Evolutionary conservation across 2,329 filamentous ascomycete genomes (phyloP), one percentile per base, ranked within the genome.

Genomic region (Phialocephala sp.): DNA sequence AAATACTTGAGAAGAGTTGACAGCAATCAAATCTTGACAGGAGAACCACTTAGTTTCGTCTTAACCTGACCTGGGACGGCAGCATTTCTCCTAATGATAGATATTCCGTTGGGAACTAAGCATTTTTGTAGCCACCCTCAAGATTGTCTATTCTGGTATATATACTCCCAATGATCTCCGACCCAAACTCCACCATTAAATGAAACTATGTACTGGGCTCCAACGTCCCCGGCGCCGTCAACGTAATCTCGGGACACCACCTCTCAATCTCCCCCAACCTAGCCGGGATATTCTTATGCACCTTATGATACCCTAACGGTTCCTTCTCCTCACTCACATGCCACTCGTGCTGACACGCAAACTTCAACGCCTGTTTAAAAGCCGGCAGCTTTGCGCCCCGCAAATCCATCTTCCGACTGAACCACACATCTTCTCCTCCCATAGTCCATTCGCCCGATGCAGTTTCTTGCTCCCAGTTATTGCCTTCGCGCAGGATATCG

Each of bases 201-300:
- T 18, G 12, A 45, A 12, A 2, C 43, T 45, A 45, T 8, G 43
- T 45, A 45, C 43, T 45, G 6, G 56, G 32, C 36, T 58, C 56
- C 56, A 58, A 14, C 20, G 22, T 58, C 22, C 35, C 56, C 20
- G 15, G 6, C 4, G 20, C 47, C 4, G 57, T 47, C 45, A 65
- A 45, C 9, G n/a, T 20, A 24, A 56, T 56, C 43, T 77, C 76
- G 0, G 76, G 75, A 66, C 75, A 77, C 69, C 73, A 77, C 60
- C 68, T 58, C 43, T 70, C 57, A 9, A 76, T 74, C 66, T 75
- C 57, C 5, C 56, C 63, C 55, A 72, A 64, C 43, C 69, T 65
- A 0, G 66, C 66, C 14, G 61, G 35, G 56, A 71, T 70, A n/a
- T 35, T 56, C 41, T 65, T 67, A 50, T 63, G 45, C 20, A 66